These are phyloP conservation scores for Margaritispora aquatica DNA, from an alignment of 495 filamentous ascomycete species.

Conservation along the genomic window DNA sequence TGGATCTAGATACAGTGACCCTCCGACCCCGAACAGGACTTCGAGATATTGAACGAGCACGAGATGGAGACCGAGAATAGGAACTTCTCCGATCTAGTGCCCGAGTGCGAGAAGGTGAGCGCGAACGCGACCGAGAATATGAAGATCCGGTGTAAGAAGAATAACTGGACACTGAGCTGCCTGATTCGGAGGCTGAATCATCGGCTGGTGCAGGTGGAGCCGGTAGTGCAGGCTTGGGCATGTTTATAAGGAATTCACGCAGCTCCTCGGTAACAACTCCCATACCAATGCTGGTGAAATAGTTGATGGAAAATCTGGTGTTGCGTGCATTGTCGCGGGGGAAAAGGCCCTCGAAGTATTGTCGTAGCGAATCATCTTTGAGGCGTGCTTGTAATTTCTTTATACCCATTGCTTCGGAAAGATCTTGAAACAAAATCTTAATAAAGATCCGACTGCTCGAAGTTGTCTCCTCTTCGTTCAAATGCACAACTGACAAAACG, in stretches of 20 bases:
- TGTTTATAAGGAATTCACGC: conserved; percentile 82
- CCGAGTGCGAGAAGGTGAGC: conserved; percentile 33
- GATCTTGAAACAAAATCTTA: conserved; percentile 93
- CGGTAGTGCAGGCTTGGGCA: conserved; percentile 68
- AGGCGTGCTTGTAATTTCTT: conserved; percentile 68
- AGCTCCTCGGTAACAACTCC: conserved; percentile 91
- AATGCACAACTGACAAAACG: conserved; percentile 70
- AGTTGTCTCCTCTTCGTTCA: conserved; percentile 97
- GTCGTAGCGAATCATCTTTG: conserved; percentile 68
- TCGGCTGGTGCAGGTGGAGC: conserved; percentile 51
- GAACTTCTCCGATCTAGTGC: conserved; percentile 28
- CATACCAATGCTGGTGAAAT: conserved; percentile 96
- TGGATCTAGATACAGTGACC: conserved; percentile 21
- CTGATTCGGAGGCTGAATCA: conserved; percentile 55
- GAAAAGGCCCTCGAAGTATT: conserved; percentile 83
- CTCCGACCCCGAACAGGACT: conserved; percentile 23
- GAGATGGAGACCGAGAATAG: not conserved
- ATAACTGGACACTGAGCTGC: conserved; percentile 62
- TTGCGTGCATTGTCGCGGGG: conserved; percentile 81
- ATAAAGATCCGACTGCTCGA: conserved; percentile 94
- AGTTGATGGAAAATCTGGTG: conserved; percentile 97
- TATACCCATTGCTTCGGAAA: conserved; percentile 81
- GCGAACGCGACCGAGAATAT: conserved; percentile 30
- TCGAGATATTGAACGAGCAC: conserved; percentile 29
- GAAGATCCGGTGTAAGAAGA: conserved; percentile 44